Percentiles rank a stretch among this genome's conserved stretches.
These are phyloP conservation scores for Conringia planisiliqua DNA, from an alignment of 345 rosid genomes.

Conservation along the genomic window DNA sequence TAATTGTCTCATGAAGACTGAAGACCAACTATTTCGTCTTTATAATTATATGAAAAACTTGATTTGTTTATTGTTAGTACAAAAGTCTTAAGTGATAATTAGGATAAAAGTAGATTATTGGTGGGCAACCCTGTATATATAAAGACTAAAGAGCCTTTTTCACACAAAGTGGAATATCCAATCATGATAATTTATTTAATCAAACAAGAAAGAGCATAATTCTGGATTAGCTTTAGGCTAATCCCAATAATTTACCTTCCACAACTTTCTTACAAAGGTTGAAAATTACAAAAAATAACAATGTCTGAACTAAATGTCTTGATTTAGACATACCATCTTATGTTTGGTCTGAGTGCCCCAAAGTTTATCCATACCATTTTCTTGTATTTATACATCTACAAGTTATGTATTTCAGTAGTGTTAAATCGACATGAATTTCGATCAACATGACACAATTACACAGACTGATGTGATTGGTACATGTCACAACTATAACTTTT, in stretches of 20 bases:
- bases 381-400: neutral
- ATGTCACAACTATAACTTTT: neutral
- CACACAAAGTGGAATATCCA: conserved; percentile 11
- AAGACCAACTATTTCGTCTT: neutral
- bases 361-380: neutral
- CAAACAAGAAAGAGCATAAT: neutral
- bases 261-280: conserved; percentile 8
- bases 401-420: neutral
- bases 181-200: neutral
- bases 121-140: neutral
- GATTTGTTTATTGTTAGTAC: conserved; percentile 11
- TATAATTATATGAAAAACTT: neutral
- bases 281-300: neutral
- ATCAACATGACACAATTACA: neutral
- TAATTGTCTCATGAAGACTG: neutral
- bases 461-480: neutral
- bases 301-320: neutral
- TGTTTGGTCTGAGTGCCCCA: neutral
- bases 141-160: conserved; percentile 17
- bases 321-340: conserved; percentile 2
- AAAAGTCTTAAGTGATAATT: conserved; percentile 30
- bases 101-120: conserved; percentile 6
- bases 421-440: neutral
- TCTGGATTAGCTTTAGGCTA: conserved; percentile 21
- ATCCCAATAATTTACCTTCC: conserved; percentile 6